Conservation (phyloP, 495 filamentous ascomycete species). For the Aspergillus carlsbadensis region DNA sequence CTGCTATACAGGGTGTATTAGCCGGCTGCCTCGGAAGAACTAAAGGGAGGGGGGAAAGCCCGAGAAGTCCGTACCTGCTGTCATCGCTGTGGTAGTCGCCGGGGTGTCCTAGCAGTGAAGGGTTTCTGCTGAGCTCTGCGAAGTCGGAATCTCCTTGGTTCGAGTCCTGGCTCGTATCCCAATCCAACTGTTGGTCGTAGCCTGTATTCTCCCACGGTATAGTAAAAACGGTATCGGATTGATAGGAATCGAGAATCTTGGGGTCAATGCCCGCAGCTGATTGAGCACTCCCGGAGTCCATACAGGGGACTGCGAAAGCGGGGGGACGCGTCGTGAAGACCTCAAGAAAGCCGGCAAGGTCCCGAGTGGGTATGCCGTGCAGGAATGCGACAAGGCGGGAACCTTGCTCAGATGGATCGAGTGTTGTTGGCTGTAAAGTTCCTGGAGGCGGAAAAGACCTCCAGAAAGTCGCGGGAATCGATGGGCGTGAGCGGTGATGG, state of each 20-base stretch:
- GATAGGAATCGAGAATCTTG: slow-evolving; percentile 49
- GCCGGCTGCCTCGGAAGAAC: slow-evolving; percentile 19
- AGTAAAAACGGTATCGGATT: slow-evolving; percentile 39
- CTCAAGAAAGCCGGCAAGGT: slow-evolving; percentile 21
- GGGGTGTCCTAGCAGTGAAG: slow-evolving; percentile 26
- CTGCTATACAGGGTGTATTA: slow-evolving; percentile 17
- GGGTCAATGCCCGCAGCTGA: slow-evolving; percentile 50
- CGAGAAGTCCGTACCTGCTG: slow-evolving; percentile 27
- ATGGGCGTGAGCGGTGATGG: background rate
- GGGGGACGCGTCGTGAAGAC: slow-evolving; percentile 7
- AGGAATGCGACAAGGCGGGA: slow-evolving; percentile 7
- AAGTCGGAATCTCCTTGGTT: slow-evolving; percentile 43
- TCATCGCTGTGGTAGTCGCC: slow-evolving; percentile 25
- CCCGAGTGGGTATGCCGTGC: slow-evolving; percentile 7
- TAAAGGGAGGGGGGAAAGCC: background rate
- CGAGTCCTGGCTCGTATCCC: slow-evolving; percentile 46
- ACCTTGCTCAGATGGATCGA: slow-evolving; percentile 1
- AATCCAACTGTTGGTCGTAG: slow-evolving; percentile 44
- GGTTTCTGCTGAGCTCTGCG: slow-evolving; percentile 30
- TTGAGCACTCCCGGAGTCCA: slow-evolving; percentile 45
- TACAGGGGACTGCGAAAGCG: slow-evolving; percentile 32
- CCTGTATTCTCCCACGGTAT: slow-evolving; percentile 42
- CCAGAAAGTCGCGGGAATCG: background rate
- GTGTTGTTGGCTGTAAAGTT: background rate
- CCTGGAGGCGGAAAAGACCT: slow-evolving; percentile 5